Conservation (phyloP, 73 alveolate genomes). For the Effrenium voratum region DNA sequence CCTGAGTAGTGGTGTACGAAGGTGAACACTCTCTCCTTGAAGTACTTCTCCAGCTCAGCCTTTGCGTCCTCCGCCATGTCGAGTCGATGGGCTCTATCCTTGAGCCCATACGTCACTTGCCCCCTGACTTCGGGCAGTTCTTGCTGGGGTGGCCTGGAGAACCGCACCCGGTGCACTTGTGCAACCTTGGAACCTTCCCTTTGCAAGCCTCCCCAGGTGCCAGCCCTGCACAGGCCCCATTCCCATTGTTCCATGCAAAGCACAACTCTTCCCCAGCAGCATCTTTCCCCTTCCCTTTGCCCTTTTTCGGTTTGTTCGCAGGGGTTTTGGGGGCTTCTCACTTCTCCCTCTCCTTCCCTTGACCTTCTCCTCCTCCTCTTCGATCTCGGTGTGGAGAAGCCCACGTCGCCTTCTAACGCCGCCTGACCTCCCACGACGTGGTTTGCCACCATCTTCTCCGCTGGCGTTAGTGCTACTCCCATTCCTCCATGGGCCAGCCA, state of each 20-base stretch:
- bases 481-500: not conserved
- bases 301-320: not conserved
- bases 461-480: not conserved
- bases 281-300: not conserved
- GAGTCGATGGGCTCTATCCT: too few species aligned
- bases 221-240: slow-evolving; percentile 54
- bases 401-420: not conserved
- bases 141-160: not conserved
- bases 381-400: not conserved
- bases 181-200: not conserved
- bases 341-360: not conserved
- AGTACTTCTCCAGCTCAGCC: too few species aligned
- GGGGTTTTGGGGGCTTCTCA: not conserved
- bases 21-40: not conserved
- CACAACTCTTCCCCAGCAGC: not conserved
- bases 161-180: not conserved
- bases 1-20: slow-evolving; percentile 25
- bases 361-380: not conserved
- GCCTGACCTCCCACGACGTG: not conserved
- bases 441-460: not conserved
- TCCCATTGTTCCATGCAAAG: slow-evolving; percentile 62
- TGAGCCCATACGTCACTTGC: too few species aligned
- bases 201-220: slow-evolving; percentile 16
- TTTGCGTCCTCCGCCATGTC: too few species aligned
- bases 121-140: not conserved